Evolutionary conservation across 257 asterid species (phyloP), one percentile per base, ranked within the genome.

Genomic region (Ligustrum vulgare): DNA sequence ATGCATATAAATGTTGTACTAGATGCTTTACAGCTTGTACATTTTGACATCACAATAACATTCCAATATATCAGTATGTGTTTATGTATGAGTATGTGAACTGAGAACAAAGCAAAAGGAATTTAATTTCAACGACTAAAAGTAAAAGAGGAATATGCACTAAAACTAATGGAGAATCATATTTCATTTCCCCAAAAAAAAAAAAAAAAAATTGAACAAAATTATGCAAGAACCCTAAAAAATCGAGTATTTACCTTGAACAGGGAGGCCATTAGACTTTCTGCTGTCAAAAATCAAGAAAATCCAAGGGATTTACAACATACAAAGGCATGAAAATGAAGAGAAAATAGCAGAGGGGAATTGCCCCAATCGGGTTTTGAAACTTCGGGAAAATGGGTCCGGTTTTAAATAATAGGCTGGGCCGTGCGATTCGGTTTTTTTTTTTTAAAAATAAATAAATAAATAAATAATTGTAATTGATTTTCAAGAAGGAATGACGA

Each of bases 201-300:
- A 1, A 1, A 18, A 18, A 51, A 51, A 56, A n/a, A 23, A 58
- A 37, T 3, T n/a, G 47, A 6, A 8, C 5, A 16, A 58, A 56
- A 22, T 58, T 9, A 49, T 58, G 8, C 31, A 22, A 58, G 32
- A 58, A 58, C 16, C 65, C 65, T 22, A 8, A 70, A 54, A 41
- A 41, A 41, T 49, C 56, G 22, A 75, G 67, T 22, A 58, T 67
- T 69, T 82, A 86, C 92, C 92, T 86, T 88, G 65, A 85, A 88
- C 51, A 88, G 90, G 43, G 90, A 85, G 10, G 92, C 92, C 92
- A 88, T 88, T 79, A 3, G 65, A n/a, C 2, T 58, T 58, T 23
- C 28, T 10, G 2, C 65, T 58, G 1, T 2, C 11, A 56, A 18
- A 56, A n/a, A 58, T 49, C 22, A 49, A 58, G 4, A 58, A 22